Conservation (phyloP, 1,284 basidiomycete species). For the Ganoderma lingzhi region DNA sequence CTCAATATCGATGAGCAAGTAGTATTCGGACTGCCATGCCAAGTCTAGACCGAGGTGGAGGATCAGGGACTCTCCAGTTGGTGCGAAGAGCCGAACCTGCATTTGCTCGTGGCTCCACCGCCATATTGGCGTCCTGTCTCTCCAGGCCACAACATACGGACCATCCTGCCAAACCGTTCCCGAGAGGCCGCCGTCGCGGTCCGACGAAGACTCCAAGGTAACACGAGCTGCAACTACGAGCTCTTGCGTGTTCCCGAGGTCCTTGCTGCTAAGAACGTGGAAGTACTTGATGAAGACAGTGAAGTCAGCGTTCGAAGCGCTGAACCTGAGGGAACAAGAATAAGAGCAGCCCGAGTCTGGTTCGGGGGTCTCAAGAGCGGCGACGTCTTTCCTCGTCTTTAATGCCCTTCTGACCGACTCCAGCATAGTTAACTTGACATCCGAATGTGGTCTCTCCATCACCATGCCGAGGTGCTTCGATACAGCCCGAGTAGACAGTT, state of each 20-base stretch:
- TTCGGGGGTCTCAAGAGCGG: neutral
- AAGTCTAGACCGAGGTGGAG: neutral
- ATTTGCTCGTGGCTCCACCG: neutral
- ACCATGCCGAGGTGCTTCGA: neutral
- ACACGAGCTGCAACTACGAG: neutral
- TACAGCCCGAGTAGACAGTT: neutral
- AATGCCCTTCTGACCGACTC: neutral
- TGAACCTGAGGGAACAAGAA: neutral
- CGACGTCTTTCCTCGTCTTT: neutral
- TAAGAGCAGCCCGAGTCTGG: neutral
- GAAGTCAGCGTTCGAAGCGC: neutral
- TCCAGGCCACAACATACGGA: neutral
- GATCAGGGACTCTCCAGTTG: neutral
- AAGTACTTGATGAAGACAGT: neutral
- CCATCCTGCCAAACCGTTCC: neutral
- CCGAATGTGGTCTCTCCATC: neutral
- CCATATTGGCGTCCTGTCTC: neutral
- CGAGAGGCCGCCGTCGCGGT: neutral
- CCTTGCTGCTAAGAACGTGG: neutral
- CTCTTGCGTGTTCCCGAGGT: neutral
- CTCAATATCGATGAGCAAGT: neutral
- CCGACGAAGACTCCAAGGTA: neutral
- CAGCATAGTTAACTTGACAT: neutral
- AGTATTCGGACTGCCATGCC: constrained; percentile 1
- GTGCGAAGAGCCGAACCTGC: neutral